Percentiles rank a stretch among this genome's conserved stretches.
Evolutionary conservation across 2,329 filamentous ascomycete species (phyloP).

Genomic region (Magnaporthiopsis rhizophila): DNA sequence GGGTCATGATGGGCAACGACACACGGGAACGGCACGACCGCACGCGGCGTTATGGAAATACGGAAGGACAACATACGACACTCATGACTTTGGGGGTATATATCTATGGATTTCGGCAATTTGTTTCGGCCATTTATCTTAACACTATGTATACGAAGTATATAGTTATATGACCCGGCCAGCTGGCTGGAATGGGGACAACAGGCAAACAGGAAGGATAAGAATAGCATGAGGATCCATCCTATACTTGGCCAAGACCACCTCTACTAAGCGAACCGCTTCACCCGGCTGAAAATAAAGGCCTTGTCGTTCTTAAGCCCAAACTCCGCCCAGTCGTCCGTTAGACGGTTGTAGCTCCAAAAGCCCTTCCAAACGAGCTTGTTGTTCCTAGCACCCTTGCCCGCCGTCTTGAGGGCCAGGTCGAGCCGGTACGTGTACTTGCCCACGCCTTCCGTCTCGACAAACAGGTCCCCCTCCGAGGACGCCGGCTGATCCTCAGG

Average conservation of each 20-base stretch:
- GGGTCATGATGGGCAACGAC: not conserved
- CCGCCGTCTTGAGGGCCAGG: conserved; percentile 58
- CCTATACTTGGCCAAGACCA: no score
- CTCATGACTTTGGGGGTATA: not conserved
- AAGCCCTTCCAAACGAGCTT: conserved; percentile 85
- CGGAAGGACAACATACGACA: not conserved
- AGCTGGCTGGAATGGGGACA: not conserved
- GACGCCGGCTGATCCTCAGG: conserved; percentile 16
- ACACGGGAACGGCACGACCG: not conserved
- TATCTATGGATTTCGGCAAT: not conserved
- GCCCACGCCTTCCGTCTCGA: conserved; percentile 81
- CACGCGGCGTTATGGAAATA: not conserved
- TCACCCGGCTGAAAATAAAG: conserved; percentile 60
- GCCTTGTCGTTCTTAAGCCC: conserved; percentile 53
- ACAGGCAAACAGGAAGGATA: not conserved
- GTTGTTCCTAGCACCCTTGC: conserved; percentile 64
- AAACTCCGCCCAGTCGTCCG: conserved; percentile 87
- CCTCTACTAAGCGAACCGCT: conserved; percentile 36
- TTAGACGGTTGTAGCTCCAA: conserved; percentile 83
- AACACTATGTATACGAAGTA: not conserved
- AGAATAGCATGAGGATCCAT: not conserved
- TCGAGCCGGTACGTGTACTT: conserved; percentile 86
- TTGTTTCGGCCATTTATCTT: not conserved
- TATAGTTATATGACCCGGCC: not conserved
- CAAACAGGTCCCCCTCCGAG: conserved; percentile 58